A percentile compares a stretch with the other conserved stretches of the same genome.
phyloP scores from a whole-genome alignment of 2,329 filamentous ascomycete genomes.

The Neophaeococcomyces mojaviensis region DNA sequence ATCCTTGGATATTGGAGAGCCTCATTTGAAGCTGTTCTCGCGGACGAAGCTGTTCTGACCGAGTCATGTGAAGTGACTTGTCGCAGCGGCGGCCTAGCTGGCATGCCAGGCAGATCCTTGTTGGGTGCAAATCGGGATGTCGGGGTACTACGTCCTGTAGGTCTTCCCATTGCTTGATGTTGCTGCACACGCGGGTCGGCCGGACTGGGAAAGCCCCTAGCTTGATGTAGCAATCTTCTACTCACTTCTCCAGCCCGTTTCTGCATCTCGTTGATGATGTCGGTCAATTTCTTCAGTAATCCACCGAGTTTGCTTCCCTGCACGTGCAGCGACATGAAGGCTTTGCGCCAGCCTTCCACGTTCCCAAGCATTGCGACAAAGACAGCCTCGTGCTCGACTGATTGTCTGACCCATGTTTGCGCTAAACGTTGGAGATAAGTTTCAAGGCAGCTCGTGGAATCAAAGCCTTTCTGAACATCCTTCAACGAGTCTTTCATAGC shows the following conservation, averaged over 20 bases:
- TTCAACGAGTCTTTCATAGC: slow-evolving; percentile 69
- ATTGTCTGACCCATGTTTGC: slow-evolving; percentile 51
- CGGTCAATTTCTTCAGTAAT: slow-evolving; percentile 63
- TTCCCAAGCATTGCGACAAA: slow-evolving; percentile 89
- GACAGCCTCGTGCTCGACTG: slow-evolving; percentile 60
- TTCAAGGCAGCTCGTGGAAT: slow-evolving; percentile 68
- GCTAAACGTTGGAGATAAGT: slow-evolving; percentile 64
- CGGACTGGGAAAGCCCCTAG: neutral
- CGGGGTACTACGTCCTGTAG: slow-evolving; percentile 2
- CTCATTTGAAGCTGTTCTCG: neutral
- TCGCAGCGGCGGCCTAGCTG: neutral
- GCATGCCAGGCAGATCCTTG: slow-evolving; percentile 5
- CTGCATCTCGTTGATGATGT: slow-evolving; percentile 78
- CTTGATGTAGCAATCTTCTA: slow-evolving; percentile 33
- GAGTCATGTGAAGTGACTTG: slow-evolving; percentile 3
- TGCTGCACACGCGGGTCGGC: neutral
- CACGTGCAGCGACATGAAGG: slow-evolving; percentile 66
- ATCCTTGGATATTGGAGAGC: neutral
- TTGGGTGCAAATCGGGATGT: neutral
- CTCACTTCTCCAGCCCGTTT: slow-evolving; percentile 76
- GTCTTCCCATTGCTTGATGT: slow-evolving; percentile 2
- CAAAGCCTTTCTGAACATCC: slow-evolving; percentile 71
- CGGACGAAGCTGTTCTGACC: neutral
- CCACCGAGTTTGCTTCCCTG: slow-evolving; percentile 64
- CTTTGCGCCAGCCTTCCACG: slow-evolving; percentile 79